Conservation (phyloP, 257 asterid genomes). For the Penstemon eatonii region DNA sequence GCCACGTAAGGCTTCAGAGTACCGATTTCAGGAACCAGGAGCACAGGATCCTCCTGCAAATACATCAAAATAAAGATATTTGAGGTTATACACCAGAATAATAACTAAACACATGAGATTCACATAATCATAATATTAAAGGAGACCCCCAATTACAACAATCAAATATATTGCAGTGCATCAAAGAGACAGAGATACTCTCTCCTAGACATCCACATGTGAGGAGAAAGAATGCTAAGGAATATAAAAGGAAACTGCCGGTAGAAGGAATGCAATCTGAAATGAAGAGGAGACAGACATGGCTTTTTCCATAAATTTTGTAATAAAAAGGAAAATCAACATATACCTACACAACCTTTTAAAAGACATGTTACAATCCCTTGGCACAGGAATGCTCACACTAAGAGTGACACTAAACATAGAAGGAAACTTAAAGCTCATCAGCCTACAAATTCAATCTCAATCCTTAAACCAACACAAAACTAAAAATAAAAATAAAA, state of each 20-base stretch:
- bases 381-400: too few species aligned
- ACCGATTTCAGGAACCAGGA: slow-evolving; percentile 66
- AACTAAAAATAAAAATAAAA: neutral
- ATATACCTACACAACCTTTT: neutral
- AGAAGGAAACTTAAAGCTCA: too few species aligned
- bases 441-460: too few species aligned
- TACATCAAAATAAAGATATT: slow-evolving; percentile 23
- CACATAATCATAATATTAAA: neutral
- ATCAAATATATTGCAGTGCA: neutral
- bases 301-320: too few species aligned
- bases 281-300: too few species aligned
- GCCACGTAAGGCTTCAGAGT: slow-evolving; percentile 88
- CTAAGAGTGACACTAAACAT: too few species aligned
- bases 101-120: neutral
- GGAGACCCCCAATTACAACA: neutral
- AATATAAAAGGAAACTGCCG: neutral
- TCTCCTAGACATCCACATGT: slow-evolving; percentile 13
- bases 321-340: neutral
- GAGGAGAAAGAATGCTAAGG: neutral
- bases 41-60: slow-evolving; percentile 87
- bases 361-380: too few species aligned
- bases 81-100: slow-evolving; percentile 18
- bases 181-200: neutral
- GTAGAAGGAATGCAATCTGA: neutral
- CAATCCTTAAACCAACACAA: neutral